Conservation (phyloP, 331 rosid species). For the Telfairia occidentalis region DNA sequence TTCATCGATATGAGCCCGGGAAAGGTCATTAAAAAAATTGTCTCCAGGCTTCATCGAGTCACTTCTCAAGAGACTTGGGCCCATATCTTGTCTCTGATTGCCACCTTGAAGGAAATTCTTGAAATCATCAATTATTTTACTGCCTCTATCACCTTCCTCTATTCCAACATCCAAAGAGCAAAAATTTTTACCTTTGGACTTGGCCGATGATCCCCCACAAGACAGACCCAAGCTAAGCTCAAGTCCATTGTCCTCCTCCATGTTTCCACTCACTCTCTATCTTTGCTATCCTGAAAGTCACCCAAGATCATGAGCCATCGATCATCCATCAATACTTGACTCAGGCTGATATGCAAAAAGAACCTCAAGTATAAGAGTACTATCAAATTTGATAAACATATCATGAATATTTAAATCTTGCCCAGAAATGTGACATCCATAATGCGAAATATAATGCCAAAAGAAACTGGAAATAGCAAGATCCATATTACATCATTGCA, state of each 20-base stretch:
- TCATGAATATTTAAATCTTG: background rate
- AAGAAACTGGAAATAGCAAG: background rate
- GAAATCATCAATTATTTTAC: conserved; percentile 61
- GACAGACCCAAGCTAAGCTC: conserved; percentile 95
- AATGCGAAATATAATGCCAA: background rate
- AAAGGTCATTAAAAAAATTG: conserved; percentile 72
- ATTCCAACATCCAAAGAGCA: conserved; percentile 42
- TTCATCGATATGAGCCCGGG: conserved; percentile 45
- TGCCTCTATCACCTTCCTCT: conserved; percentile 67
- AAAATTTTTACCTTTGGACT: conserved; percentile 62
- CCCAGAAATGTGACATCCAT: background rate
- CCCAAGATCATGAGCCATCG: background rate
- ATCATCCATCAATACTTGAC: background rate
- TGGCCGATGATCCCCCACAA: conserved; percentile 68
- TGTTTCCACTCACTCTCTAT: conserved; percentile 16
- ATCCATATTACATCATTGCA: background rate
- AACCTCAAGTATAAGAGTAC: background rate
- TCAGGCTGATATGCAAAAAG: background rate
- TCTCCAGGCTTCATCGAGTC: conserved; percentile 55
- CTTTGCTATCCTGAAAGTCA: background rate
- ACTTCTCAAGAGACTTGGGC: conserved; percentile 31
- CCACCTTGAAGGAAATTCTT: conserved; percentile 54
- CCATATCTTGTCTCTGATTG: conserved; percentile 47
- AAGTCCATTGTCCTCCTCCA: conserved; percentile 92
- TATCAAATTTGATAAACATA: background rate